Evolutionary conservation across 176 grass and related monocot genomes (phyloP), one percentile per base, ranked within the genome.

Genomic region (Bothriochloa decipiens): DNA sequence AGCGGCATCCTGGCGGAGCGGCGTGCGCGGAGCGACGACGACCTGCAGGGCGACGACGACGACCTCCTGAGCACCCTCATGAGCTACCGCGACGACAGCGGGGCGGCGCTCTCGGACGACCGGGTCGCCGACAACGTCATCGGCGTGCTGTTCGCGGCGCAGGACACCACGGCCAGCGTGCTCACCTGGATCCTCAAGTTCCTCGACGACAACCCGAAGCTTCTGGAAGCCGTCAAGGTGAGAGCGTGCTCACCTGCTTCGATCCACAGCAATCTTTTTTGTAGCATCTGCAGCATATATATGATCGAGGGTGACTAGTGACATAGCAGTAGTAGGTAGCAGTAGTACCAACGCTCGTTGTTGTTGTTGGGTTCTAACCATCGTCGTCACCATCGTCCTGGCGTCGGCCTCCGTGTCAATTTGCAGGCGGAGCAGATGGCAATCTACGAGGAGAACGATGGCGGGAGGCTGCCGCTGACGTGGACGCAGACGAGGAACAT

Each of bases 161-260:
- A 87, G 67, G 91, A 93, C 88, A 93, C 91, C 6, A 93, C 88
- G 4, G 91, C 91, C 4, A 93, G 91, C 68, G 86, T 85, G 6
- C 91, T 93, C 84, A 93, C 91, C 26, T 92, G 91, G 87, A 63
- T 92, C 87, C 68, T 90, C 74, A 90, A 90, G 83, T 87, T 78
- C 67, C 87, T 94, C 80, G 63, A 81, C 29, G 89, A 91, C 87
- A 15, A 74, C 69, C 87, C 92, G 7, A 87, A 91, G 63, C 77
- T 94, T 85, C 86, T 94, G 8, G 81, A 91, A 71, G 80, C 86
- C 46, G 76, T 94, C 73, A 91, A 78, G 81, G 92, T 94, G 23
- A 25, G 27, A 12, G 14, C 7, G 2, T 5, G 4, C 23, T 1
- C 29, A 52, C 17, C 49, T 5, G 1, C 55, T 55, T 55, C 29